Percentiles rank a stretch among this genome's conserved stretches.
phyloP scores from a whole-genome alignment of 768 basidiomycete species.

The Pilatotrama ljubarskyi region DNA sequence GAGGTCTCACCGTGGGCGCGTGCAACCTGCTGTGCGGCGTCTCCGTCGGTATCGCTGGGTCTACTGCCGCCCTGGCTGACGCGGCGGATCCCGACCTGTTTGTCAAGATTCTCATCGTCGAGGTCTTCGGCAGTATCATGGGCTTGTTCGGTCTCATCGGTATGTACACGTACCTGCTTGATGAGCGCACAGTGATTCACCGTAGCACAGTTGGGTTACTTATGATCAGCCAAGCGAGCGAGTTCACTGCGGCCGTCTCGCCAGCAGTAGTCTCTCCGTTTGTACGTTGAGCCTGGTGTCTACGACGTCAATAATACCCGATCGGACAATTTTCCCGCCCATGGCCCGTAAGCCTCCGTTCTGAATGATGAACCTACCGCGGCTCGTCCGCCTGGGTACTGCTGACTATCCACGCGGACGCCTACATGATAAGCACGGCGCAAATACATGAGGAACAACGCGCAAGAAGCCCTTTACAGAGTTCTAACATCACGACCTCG shows the following conservation, averaged over 20 bases:
- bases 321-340: slow-evolving; percentile 1
- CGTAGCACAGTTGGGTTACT: slow-evolving; percentile 67
- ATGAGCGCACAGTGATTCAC: slow-evolving; percentile 3
- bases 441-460: no score
- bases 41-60: slow-evolving; percentile 92
- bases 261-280: slow-evolving; percentile 37
- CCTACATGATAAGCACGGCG: no score
- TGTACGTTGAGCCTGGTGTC: slow-evolving; percentile 22
- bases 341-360: no score
- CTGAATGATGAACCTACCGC: no score
- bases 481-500: no score
- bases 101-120: slow-evolving; percentile 95
- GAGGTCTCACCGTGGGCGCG: slow-evolving; percentile 88
- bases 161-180: slow-evolving; percentile 39
- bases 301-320: slow-evolving; percentile 11
- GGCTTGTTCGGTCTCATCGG: slow-evolving; percentile 93
- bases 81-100: slow-evolving; percentile 94
- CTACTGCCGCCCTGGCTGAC: slow-evolving; percentile 92
- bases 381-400: no score
- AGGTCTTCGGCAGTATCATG: slow-evolving; percentile 90
- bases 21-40: slow-evolving; percentile 96
- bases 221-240: slow-evolving; percentile 67
- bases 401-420: no score
- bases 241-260: slow-evolving; percentile 46
- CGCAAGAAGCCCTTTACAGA: no score